Base-by-base conservation (phyloP, 2,329 filamentous ascomycete species). In the Aureobasidium sp. region DNA sequence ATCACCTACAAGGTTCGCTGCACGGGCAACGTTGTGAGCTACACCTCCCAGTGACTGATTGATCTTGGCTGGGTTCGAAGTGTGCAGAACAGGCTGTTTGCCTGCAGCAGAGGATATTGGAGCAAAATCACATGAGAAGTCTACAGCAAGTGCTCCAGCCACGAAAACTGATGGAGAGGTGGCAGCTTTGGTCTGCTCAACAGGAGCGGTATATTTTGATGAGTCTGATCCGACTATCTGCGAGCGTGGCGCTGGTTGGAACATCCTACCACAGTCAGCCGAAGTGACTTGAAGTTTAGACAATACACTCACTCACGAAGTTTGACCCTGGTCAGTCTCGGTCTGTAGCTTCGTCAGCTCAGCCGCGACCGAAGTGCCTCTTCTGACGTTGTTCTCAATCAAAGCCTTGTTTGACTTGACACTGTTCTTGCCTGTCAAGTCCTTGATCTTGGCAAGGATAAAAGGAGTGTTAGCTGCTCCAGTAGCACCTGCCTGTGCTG, bases 1-100 rank as follows among this genome's bases (percentile, higher is more conserved):
- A 41, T 80, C 83, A 44, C 83, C 85, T 63, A 88, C 80, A 36
- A 86, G 82, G 66, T 91, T 89, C 1, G 90, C 87, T 48, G 93
- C 92, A 51, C 91, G 82, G 16, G 94, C 91, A 48, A 97, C 90
- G 69, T 97, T 97, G 69, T 91, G 87, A 8, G 90, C 94, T 8
- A 97, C 94, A 7, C 94, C 94, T 13, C 94, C 94, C 8, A 97
- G 82, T 1, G 88, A 90, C 70, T 96, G 91, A 39, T 78, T 85
- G 66, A 97, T 95, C 14, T 79, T 78, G 8, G 91, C 85, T 53
- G 90, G 90, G 69, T 97, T 97, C 0, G 93, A 97, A 0, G 91
- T 96, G 63, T 92, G 83, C 41, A 86, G 78, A 55, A 81, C 76
- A 6, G 85, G 78, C 30, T 70, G 57, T 71, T 66, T 63, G 72